Evolutionary conservation across 257 asterid species (phyloP).

Genomic region (Pogostemon cablin): DNA sequence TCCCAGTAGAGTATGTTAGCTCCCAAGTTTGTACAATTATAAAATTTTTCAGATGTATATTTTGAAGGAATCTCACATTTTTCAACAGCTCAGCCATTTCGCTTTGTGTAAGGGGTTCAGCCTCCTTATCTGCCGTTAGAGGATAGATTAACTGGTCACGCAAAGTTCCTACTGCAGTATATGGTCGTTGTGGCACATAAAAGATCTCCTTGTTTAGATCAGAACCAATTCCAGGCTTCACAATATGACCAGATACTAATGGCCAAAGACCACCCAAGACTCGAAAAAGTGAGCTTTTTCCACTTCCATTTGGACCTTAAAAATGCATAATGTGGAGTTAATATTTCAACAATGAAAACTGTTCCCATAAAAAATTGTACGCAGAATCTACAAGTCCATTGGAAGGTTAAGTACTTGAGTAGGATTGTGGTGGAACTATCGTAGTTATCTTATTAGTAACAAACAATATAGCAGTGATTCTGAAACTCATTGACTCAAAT

Average conservation of each 20-base stretch:
- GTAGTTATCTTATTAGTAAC: slow-evolving; percentile 1
- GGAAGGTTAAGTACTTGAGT: slow-evolving; percentile 4
- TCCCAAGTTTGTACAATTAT: slow-evolving; percentile 16
- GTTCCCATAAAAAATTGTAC: slow-evolving; percentile 23
- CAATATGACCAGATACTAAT: slow-evolving; percentile 88
- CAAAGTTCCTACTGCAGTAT: slow-evolving; percentile 96
- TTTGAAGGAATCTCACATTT: slow-evolving; percentile 62
- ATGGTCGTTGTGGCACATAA: slow-evolving; percentile 99
- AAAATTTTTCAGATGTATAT: slow-evolving; percentile 3
- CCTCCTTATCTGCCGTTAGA: slow-evolving; percentile 84
- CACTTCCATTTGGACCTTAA: slow-evolving; percentile 99
- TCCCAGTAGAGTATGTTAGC: slow-evolving; percentile 15
- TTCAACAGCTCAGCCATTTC: slow-evolving; percentile 93
- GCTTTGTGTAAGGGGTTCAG: slow-evolving; percentile 69
- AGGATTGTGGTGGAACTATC: slow-evolving; percentile 16
- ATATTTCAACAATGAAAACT: slow-evolving; percentile 2
- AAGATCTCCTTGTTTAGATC: slow-evolving; percentile 97
- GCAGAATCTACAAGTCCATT: slow-evolving; percentile 26
- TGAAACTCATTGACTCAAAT: neutral
- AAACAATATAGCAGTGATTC: slow-evolving; percentile 16
- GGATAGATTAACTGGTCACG: slow-evolving; percentile 99
- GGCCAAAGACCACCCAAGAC: slow-evolving; percentile 99
- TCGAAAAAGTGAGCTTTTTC: slow-evolving; percentile 98
- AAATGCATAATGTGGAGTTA: slow-evolving; percentile 33
- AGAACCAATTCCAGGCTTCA: slow-evolving; percentile 98